Base-by-base conservation (phyloP, 2,329 filamentous ascomycete genomes). In the Leptosphaerulina australis region DNA sequence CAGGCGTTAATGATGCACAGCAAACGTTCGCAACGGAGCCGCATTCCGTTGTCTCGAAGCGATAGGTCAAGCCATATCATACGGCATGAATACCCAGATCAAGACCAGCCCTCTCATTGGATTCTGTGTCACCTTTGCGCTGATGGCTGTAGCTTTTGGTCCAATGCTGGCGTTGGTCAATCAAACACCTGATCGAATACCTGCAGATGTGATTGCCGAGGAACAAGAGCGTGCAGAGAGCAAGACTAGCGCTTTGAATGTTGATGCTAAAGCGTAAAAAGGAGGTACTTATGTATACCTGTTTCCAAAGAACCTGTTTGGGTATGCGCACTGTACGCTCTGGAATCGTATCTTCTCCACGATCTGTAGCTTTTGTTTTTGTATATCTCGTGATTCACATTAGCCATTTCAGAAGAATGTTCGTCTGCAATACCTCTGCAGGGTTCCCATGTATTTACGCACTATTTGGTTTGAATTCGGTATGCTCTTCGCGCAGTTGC, bases 111-210 rank as follows among this genome's bases (percentile, higher is more conserved):
- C 60, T 17, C 45, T 67, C 5, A 59, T 68, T 17, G 64, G 64
- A 6, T 66, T 68, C 35, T 69, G 67, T 28, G 67, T 71, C 3
- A 69, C 65, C 3, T 70, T 70, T 37, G 67, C 57, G 1, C 33
- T 71, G 21, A 69, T 71, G 67, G 66, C 56, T 17, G 24, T 65
- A 18, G 64, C 67, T 5, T 53, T 68, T 12, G 55, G 39, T n/a
- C 68, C 68, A 8, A 71, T 71, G 68, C 39, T 71, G 18, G 36
- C 63, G 11, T 40, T 71, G 45, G 66, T 69, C 12, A 69, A 69
- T 30, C 44, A 55, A 21, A 70, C 68, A 6, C 67, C 66, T 5
- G 66, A 71, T 50, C 67, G 60, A 7, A 69, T 70, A 28, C 64
- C 64, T n/a, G 63, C 64, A 3, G 63, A 69, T 52, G 59, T 65